Conservation (phyloP, 2,329 filamentous ascomycete genomes). For the Cryphonectria parasitica region DNA sequence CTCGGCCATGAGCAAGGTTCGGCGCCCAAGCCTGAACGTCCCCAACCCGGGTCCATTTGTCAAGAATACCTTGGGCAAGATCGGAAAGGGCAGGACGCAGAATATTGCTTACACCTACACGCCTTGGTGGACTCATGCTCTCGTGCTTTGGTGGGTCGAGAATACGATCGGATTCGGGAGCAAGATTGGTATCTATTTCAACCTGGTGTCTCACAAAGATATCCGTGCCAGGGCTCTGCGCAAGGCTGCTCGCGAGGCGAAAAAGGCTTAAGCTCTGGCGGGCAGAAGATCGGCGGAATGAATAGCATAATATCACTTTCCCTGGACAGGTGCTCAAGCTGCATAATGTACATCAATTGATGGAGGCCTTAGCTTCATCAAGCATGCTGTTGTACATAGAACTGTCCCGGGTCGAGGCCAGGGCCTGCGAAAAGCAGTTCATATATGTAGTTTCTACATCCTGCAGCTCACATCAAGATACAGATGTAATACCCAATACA, state of each 20-base stretch:
- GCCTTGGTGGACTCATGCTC: slow-evolving; percentile 88
- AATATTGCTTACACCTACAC: slow-evolving; percentile 82
- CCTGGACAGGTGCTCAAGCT: neutral
- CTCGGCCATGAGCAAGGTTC: slow-evolving; percentile 96
- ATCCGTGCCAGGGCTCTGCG: slow-evolving; percentile 82
- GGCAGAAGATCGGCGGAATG: neutral
- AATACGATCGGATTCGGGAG: slow-evolving; percentile 57
- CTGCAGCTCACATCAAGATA: neutral
- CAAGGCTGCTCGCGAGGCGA: slow-evolving; percentile 81
- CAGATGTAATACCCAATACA: neutral
- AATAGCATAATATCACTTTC: neutral
- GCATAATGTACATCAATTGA: neutral
- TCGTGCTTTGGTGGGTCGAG: slow-evolving; percentile 83
- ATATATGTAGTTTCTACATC: neutral
- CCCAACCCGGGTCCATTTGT: slow-evolving; percentile 86
- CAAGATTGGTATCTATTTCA: slow-evolving; percentile 51
- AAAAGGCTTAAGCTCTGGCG: slow-evolving; percentile 53
- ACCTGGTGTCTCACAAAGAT: slow-evolving; percentile 74
- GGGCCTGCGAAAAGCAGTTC: neutral
- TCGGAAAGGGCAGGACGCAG: slow-evolving; percentile 81
- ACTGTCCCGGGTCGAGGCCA: neutral
- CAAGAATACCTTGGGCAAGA: slow-evolving; percentile 73
- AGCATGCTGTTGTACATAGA: neutral
- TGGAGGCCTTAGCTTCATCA: neutral
- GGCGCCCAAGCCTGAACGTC: slow-evolving; percentile 74